A percentile compares a stretch with the other conserved stretches of the same genome.
These are phyloP conservation scores for Pseudoscleropodium purum DNA, from an alignment of 225 moss, liverwort and hornwort species.

Conservation along the genomic window DNA sequence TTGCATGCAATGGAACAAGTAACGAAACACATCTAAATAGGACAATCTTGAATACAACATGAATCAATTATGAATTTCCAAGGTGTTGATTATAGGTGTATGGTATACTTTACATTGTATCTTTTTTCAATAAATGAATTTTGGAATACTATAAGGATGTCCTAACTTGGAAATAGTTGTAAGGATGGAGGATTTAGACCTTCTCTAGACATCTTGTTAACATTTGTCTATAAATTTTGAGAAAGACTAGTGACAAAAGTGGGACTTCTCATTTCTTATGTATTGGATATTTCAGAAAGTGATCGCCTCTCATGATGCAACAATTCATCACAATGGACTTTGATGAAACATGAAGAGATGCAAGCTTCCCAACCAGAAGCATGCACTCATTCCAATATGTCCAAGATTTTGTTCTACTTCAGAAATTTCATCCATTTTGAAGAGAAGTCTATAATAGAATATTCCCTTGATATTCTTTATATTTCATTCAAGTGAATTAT, in stretches of 20 bases:
- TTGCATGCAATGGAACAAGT: rapidly evolving
- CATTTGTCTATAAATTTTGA: neutral
- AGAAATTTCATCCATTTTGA: too few species aligned
- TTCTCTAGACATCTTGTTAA: rapidly evolving
- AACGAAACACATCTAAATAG: neutral
- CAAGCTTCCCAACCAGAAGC: too few species aligned
- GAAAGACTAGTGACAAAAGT: rapidly evolving
- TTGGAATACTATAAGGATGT: neutral
- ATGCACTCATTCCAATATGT: too few species aligned
- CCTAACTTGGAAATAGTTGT: rapidly evolving
- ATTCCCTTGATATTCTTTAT: too few species aligned
- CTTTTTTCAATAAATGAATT: neutral
- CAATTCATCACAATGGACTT: too few species aligned
- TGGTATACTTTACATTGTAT: neutral
- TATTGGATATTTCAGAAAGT: neutral
- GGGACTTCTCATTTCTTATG: neutral
- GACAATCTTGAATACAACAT: too few species aligned
- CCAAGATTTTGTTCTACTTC: too few species aligned
- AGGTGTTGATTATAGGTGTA: neutral
- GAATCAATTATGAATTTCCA: neutral
- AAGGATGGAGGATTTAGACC: neutral
- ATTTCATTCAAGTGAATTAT: too few species aligned
- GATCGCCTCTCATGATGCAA: too few species aligned
- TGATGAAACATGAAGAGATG: too few species aligned
- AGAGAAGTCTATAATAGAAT: too few species aligned